A percentile compares a stretch with the other conserved stretches of the same genome.
Evolutionary conservation across 139 green algal species (phyloP).

Genomic region (Ettlia oleoabundans): DNA sequence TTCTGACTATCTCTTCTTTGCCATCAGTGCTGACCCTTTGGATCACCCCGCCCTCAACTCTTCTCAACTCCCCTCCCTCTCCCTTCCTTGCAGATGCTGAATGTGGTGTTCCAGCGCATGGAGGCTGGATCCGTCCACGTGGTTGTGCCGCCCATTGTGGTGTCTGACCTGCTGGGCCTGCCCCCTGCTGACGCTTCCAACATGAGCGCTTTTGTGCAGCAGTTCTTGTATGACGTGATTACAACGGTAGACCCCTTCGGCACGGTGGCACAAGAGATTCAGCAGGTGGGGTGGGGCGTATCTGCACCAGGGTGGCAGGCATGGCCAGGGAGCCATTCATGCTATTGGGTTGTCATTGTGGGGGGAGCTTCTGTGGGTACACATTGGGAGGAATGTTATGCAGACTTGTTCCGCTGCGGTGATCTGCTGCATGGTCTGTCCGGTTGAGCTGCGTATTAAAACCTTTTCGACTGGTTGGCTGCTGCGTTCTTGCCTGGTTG

Average conservation of each 20-base stretch:
- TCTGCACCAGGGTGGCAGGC: too few relatives aligned
- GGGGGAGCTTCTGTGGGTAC: neutral
- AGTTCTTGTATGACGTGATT: constrained; percentile 88
- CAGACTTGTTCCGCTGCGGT: neutral
- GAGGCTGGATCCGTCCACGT: constrained; percentile 67
- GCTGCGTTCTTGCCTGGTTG: neutral
- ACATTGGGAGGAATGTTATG: neutral
- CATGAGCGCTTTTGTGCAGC: constrained; percentile 70
- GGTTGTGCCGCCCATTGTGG: constrained; percentile 41
- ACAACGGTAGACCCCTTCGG: constrained; percentile 61
- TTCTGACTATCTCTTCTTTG: neutral
- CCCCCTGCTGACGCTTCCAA: constrained; percentile 50
- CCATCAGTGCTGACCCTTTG: too few relatives aligned
- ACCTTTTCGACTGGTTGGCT: neutral
- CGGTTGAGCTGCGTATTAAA: neutral
- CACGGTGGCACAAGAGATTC: constrained; percentile 55
- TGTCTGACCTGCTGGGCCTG: constrained; percentile 72
- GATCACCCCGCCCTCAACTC: too few relatives aligned
- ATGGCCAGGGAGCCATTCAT: too few relatives aligned
- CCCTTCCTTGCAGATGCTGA: constrained; percentile 79
- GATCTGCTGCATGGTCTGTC: neutral
- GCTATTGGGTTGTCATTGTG: too few relatives aligned
- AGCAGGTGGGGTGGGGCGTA: constrained; percentile 34
- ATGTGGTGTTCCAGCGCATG: constrained; percentile 96
- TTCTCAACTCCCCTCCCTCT: neutral